Evolutionary conservation across 352 stramenopile species (phyloP), one percentile per base, ranked within the genome.

Genomic region (Phytopythium chamaehyphon): DNA sequence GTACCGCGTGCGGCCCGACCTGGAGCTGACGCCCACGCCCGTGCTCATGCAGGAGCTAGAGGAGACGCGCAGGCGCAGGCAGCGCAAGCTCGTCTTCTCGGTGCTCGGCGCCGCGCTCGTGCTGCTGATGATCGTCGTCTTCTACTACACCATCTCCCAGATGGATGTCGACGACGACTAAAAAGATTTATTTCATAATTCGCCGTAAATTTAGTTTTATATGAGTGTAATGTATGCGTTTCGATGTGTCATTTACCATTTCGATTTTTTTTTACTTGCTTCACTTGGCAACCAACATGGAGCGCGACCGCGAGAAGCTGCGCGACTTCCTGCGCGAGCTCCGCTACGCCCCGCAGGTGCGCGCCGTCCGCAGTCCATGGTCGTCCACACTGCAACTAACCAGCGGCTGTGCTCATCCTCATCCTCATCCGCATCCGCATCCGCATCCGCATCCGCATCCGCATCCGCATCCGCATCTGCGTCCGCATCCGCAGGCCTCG

Each of bases 121-220:
- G 39, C 47, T 88, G 40, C 57, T 89, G 56, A 83, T 88, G 69
- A 68, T 91, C 59, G 63, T 89, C 39, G 73, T 91, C 43, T 84
- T 86, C 54, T 91, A 88, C 71, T 91, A 89, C 60, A 63, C 88
- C 59, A 70, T 88, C 55, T 71, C 71, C 22, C 64, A 84, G 63
- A 79, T 76, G 62, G 47, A 53, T 21, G 47, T 42, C 37, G 37
- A 42, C 37, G 28, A 5, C 28, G n/a, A n/a, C 9, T 5, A 33
- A 33, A 33, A 33, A 33, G 28, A 33, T 33, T 33, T 33, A 33
- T 33, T 33, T 9, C 28, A 10, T 10, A 33, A 10, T 33, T 33
- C 28, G 28, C 28, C 28, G 28, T 33, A 33, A 33, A 33, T 33
- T 33, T 33, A 33, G 28, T 33, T 33, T 33, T 5, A 5, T 33